A percentile compares a stretch with the other conserved stretches of the same genome.
Evolutionary conservation across 495 filamentous ascomycete genomes (phyloP).

Genomic region (Aspergillus steynii): DNA sequence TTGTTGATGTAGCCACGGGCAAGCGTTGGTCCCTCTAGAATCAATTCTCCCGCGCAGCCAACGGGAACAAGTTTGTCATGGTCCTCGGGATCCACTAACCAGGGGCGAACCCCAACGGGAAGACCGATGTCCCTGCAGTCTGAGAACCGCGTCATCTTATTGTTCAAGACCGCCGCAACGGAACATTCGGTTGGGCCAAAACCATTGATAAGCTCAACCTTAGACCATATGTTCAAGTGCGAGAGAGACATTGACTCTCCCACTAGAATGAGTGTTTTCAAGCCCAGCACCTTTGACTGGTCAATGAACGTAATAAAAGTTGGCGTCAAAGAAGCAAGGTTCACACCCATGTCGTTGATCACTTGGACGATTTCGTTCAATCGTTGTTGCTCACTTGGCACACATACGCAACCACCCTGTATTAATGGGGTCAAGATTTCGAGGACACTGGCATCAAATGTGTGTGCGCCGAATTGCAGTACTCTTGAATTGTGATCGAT

Average conservation of each 20-base stretch:
- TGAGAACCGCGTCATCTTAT: conserved; percentile 31
- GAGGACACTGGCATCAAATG: conserved; percentile 51
- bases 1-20: conserved; percentile 49
- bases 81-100: conserved; percentile 48
- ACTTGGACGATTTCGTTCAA: conserved; percentile 46
- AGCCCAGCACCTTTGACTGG: conserved; percentile 43
- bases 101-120: conserved; percentile 40
- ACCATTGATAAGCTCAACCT: conserved; percentile 55
- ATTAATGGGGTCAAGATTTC: conserved; percentile 47
- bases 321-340: conserved; percentile 51
- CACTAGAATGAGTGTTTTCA: conserved; percentile 47
- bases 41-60: conserved; percentile 49
- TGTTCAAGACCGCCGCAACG: conserved; percentile 41
- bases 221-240: conserved; percentile 54
- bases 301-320: conserved; percentile 51
- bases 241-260: conserved; percentile 59
- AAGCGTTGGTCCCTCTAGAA: conserved; percentile 52
- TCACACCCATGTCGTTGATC: conserved; percentile 49
- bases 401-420: conserved; percentile 45
- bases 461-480: conserved; percentile 55
- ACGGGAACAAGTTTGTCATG: conserved; percentile 49
- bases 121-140: conserved; percentile 49
- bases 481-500: conserved; percentile 33
- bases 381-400: conserved; percentile 53
- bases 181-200: conserved; percentile 58